Base-by-base conservation (phyloP, 345 rosid species). In the Raphanus raphanistrum region DNA sequence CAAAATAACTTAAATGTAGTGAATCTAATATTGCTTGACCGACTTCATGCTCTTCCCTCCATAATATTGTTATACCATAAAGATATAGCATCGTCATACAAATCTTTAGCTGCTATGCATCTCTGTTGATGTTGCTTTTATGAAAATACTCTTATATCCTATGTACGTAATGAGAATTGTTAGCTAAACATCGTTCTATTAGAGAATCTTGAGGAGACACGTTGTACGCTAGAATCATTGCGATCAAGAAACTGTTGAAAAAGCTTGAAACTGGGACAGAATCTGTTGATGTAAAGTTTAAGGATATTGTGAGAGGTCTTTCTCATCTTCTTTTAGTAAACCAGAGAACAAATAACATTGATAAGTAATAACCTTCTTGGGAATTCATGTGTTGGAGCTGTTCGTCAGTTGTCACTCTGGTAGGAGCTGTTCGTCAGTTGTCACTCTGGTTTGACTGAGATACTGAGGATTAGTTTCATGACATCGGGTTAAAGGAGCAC, bases 241-340 rank as follows among this genome's bases (percentile, higher is more conserved):
- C 82, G 48, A 48, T 79, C 63, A 79, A 72, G 74, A 79, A 79
- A 72, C 74, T 79, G 74, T 68, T 79, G 43, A 48, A 8, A 9
- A 62, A 50, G 62, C 54, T 78, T 28, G 72, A 71, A 66, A 65
- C 54, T 0, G 81, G 66, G 52, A 71, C 57, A 59, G 81, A 25
- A 13, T 5, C 62, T 41, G 21, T 78, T 38, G 76, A 71, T 55
- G 72, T 8, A 8, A 73, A 67, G 35, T 79, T 12, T 12, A 48
- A 73, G 38, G 78, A 29, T 32, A 58, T 70, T 12, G 58, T 36
- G 74, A 60, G 61, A 0, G 8, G 15, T 12, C 64, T 79, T 58
- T 66, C 73, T 48, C 78, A 67, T 73, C 74, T 79, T 66, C 69
- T 79, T 33, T 21, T 21, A 21, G 21, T 21, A 21, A 21, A 21